Evolutionary conservation across 2,329 filamentous ascomycete genomes (phyloP), one percentile per base, ranked within the genome.

Genomic region (Aspergillus nomiae): DNA sequence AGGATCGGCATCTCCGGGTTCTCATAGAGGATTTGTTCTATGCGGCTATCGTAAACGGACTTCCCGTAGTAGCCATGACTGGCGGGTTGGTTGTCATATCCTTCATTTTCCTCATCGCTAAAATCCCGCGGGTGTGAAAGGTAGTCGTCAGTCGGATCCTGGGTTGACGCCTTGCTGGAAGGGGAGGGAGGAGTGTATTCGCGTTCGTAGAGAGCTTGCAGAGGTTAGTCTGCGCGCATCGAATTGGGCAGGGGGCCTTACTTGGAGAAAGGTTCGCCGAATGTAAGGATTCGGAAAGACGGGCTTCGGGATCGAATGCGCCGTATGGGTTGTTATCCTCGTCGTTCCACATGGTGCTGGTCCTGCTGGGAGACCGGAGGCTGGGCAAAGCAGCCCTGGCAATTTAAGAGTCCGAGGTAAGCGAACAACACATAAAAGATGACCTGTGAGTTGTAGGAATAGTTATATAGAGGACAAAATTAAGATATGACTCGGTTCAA

Each of bases 281-380:
- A 45, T 89, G 91, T 60, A 87, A 82, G 26, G 89, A 87, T 74
- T 90, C 88, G 24, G 84, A 92, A 53, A 88, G 85, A 76, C 90
- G 88, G 65, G 91, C 92, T 78, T 96, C 92, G 72, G 91, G 90
- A 78, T 95, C 92, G 82, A 96, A 97, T 78, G 92, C 94, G 73
- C 93, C 94, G 75, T 98, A 97, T 6, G 94, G 94, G 78, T 98
- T 98, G 81, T 98, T 98, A 76, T 98, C 92, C 82, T 98, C 94
- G 84, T 98, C 94, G 85, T 97, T 96, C 94, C 94, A 98, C 94
- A 98, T 98, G 70, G 72, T 85, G 77, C 59, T 24, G 62, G 50
- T 45, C 28, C 11, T 24, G 11, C 10, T 7, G 16, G 38, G 38
- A 41, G 38, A 41, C 38, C 26, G 62, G 62, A 62, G 61, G 64